Conservation (phyloP, 2,329 filamentous ascomycete genomes). For the Dryadomyces quercivorus region DNA sequence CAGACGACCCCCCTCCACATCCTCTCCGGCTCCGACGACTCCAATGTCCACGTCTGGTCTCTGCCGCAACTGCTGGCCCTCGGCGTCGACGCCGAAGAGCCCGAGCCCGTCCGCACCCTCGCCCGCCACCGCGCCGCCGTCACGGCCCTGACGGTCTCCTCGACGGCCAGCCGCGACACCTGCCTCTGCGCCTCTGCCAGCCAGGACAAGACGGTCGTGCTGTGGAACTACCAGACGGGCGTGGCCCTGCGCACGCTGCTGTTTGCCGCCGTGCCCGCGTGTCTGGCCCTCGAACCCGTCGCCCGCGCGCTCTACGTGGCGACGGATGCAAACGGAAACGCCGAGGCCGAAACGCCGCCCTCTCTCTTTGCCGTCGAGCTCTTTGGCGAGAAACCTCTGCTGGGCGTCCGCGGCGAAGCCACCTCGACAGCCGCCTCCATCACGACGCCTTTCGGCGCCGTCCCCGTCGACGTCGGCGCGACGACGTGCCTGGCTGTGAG, state of each 20-base stretch:
- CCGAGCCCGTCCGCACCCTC: conserved; percentile 65
- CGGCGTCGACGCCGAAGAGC: conserved; percentile 23
- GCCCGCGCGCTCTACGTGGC: conserved; percentile 73
- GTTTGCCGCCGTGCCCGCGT: conserved; percentile 60
- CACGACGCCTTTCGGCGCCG: conserved; percentile 39
- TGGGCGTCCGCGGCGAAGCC: conserved; percentile 41
- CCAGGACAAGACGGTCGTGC: conserved; percentile 75
- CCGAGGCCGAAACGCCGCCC: neutral
- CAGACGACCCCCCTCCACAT: conserved; percentile 60
- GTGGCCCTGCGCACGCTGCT: conserved; percentile 69
- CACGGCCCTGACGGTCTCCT: conserved; percentile 50
- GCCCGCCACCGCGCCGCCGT: conserved; percentile 66
- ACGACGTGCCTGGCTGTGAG: conserved; percentile 59
- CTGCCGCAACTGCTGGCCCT: conserved; percentile 58
- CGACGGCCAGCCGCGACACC: conserved; percentile 47
- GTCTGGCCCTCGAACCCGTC: conserved; percentile 66
- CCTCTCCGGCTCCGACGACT: conserved; percentile 71
- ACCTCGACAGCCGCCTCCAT: conserved; percentile 46
- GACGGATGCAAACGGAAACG: conserved; percentile 34
- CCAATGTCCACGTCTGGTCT: conserved; percentile 88
- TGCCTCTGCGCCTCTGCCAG: conserved; percentile 78
- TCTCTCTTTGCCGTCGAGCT: conserved; percentile 65
- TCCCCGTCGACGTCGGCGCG: conserved; percentile 51
- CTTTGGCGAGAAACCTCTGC: conserved; percentile 38
- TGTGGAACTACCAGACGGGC: conserved; percentile 85